Evolutionary conservation across 2,329 filamentous ascomycete species (phyloP), one percentile per base, ranked within the genome.

Genomic region (Alternaria rosae): DNA sequence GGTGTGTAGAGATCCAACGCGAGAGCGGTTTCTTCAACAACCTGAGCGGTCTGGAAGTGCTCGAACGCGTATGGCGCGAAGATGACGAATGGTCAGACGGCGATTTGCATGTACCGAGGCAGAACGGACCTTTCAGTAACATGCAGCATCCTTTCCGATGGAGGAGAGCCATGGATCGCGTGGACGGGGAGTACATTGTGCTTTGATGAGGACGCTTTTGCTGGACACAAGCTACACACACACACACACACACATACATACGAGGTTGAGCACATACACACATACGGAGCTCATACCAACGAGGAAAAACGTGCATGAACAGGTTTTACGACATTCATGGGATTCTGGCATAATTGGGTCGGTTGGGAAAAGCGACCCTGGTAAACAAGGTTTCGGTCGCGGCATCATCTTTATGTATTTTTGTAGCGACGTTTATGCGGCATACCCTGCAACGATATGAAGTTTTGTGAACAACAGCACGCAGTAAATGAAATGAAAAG

Each of bases 21-120:
- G 91, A 94, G 68, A 94, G 91, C 56, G 94, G 94, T 1, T 97
- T 97, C 81, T 92, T 93, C 84, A 97, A 97, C 81, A 97, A 97
- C 76, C 85, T 96, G 42, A 91, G 91, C 7, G 93, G 92, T 8
- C 85, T 97, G 25, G 92, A 95, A 72, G 88, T 97, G 5, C 81
- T 97, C 43, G 94, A 97, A 82, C 89, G 89, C 71, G 86, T 97
- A 15, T 97, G 94, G 94, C 84, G 84, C 12, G 86, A 85, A 52
- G 85, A 88, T 52, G 78, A 79, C 57, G 73, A 74, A 52, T 70
- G 69, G 69, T 58, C 65, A 26, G 73, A 72, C 13, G 61, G 77
- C 42, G 66, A 71, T 30, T 51, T 62, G 35, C 66, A 67, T 44
- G 65, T 66, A 53, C 67, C 64, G n/a, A 65, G 64, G 51, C 60